Conservation (phyloP, 2,329 filamentous ascomycete genomes). For the Aspergillus neoniger region DNA sequence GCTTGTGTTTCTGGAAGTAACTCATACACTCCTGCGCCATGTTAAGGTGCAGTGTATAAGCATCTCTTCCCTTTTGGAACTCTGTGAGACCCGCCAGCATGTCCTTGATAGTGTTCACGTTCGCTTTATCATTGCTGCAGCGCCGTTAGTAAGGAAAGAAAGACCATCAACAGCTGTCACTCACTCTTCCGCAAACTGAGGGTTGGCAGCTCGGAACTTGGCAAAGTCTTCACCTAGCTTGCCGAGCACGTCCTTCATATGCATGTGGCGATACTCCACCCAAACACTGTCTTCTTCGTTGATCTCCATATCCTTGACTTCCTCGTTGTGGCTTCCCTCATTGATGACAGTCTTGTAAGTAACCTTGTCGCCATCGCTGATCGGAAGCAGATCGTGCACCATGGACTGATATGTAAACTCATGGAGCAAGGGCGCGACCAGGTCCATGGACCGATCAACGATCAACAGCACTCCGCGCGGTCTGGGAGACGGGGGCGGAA, state of each 20-base stretch:
- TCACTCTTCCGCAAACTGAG: conserved; percentile 78
- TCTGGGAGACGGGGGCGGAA: conserved; percentile 71
- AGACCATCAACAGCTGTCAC: conserved; percentile 11
- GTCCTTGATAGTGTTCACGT: conserved; percentile 88
- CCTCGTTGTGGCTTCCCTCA: conserved; percentile 66
- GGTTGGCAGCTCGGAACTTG: conserved; percentile 86
- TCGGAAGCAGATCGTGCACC: conserved; percentile 88
- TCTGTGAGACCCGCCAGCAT: conserved; percentile 95
- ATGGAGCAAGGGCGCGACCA: conserved; percentile 83
- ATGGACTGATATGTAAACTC: conserved; percentile 99
- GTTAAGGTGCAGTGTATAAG: conserved; percentile 88
- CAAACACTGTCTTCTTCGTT: conserved; percentile 89
- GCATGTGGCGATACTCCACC: conserved; percentile 89
- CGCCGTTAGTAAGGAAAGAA: conserved; percentile 6
- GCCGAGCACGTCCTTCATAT: conserved; percentile 98
- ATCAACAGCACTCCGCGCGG: conserved; percentile 83
- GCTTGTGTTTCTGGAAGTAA: conserved; percentile 79
- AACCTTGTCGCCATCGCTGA: conserved; percentile 85
- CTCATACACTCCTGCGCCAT: conserved; percentile 99
- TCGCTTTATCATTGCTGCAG: conserved; percentile 65
- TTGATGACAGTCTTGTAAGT: conserved; percentile 81
- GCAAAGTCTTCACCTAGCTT: conserved; percentile 91
- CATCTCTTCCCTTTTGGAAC: conserved; percentile 93
- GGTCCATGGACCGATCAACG: conserved; percentile 89
- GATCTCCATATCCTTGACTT: conserved; percentile 90